Conservation (phyloP, 164 flowering plant species). For the Chimonanthus salicifolius region DNA sequence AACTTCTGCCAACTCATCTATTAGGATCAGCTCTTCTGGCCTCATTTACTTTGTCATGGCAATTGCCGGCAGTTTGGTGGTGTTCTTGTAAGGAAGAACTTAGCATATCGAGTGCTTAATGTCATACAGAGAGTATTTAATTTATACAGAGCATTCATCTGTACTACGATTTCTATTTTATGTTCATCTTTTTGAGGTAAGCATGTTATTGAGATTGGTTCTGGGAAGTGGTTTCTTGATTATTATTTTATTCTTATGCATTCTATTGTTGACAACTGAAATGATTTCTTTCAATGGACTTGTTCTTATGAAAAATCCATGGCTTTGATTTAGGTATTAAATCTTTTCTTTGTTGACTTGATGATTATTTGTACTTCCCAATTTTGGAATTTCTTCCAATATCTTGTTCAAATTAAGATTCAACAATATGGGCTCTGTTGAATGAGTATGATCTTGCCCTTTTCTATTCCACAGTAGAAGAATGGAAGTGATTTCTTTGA, state of each 20-base stretch:
- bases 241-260: not conserved
- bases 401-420: no score
- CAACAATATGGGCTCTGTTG: no score
- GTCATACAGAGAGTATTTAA: slow-evolving; percentile 6
- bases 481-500: not conserved
- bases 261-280: not conserved
- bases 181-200: not conserved
- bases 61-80: slow-evolving; percentile 26
- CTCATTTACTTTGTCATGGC: slow-evolving; percentile 35
- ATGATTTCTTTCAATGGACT: not conserved
- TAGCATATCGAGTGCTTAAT: not conserved
- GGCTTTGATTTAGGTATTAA: not conserved
- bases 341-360: not conserved
- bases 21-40: slow-evolving; percentile 17
- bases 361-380: not conserved
- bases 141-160: slow-evolving; percentile 14
- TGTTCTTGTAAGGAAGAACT: slow-evolving; percentile 27
- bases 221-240: not conserved
- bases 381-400: no score
- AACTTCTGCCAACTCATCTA: slow-evolving; percentile 25
- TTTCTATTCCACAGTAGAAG: not conserved
- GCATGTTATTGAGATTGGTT: no score
- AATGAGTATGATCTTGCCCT: not conserved
- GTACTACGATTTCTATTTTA: not conserved
- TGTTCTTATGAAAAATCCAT: not conserved